These are phyloP conservation scores for Sporothrix dimorphospora DNA, from an alignment of 2,329 filamentous ascomycete genomes.

Conservation along the genomic window DNA sequence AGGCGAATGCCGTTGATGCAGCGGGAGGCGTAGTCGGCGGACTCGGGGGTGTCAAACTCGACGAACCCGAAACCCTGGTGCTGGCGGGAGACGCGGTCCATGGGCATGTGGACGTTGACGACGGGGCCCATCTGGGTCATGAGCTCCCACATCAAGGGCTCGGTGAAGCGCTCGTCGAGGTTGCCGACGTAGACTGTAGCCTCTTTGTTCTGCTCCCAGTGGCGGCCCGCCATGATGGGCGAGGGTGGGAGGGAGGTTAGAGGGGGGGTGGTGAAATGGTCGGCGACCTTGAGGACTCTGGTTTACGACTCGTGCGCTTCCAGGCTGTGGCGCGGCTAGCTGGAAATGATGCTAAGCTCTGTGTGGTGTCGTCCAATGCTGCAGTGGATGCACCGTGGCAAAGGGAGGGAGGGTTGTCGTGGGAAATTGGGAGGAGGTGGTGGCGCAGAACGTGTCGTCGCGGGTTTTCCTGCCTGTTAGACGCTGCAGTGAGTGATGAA, in stretches of 20 bases:
- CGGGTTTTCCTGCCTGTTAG: not conserved
- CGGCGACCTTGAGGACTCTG: not conserved
- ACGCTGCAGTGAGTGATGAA: not conserved
- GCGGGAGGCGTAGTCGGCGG: slow-evolving; percentile 94
- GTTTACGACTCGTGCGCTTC: not conserved
- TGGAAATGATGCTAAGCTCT: not conserved
- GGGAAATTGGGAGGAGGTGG: not conserved
- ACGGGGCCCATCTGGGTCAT: slow-evolving; percentile 98
- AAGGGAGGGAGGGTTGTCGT: not conserved
- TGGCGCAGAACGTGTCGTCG: not conserved
- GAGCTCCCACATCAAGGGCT: slow-evolving; percentile 91
- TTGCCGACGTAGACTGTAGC: slow-evolving; percentile 98
- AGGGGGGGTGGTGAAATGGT: not conserved
- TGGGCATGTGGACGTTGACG: slow-evolving; percentile 96
- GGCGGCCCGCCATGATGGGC: slow-evolving; percentile 38
- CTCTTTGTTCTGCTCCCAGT: slow-evolving; percentile 95
- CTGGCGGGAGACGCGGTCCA: slow-evolving; percentile 94
- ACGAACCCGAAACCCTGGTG: slow-evolving; percentile 99
- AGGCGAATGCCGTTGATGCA: slow-evolving; percentile 96
- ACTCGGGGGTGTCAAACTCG: slow-evolving; percentile 93
- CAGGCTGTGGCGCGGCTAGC: not conserved
- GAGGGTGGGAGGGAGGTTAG: no score
- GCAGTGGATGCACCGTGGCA: not conserved
- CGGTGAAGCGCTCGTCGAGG: slow-evolving; percentile 92
- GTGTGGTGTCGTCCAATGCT: not conserved